Evolutionary conservation across 2,329 filamentous ascomycete genomes (phyloP).

Genomic region (Colletotrichum spinosum): DNA sequence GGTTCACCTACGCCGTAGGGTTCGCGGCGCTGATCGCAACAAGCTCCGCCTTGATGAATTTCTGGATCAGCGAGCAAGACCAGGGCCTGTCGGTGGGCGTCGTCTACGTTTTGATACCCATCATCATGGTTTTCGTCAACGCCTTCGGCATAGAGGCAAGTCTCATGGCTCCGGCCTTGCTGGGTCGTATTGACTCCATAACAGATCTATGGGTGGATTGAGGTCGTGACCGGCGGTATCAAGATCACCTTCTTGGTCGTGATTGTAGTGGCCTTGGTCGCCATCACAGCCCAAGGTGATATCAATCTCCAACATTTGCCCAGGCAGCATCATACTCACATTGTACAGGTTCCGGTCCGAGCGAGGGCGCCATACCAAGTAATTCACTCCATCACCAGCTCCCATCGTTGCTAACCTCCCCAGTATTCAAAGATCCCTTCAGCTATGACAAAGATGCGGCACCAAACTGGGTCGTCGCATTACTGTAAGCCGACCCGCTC

Average conservation of each 20-base stretch:
- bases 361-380: background rate
- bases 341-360: background rate
- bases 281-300: background rate
- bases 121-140: background rate
- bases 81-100: conserved; percentile 37
- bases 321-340: background rate
- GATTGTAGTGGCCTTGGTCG: conserved; percentile 38
- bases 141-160: background rate
- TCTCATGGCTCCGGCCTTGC: too few species aligned
- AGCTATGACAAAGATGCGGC: conserved; percentile 40
- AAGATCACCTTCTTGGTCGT: conserved; percentile 43
- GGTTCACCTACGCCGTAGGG: conserved; percentile 42
- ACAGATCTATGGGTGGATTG: conserved; percentile 45
- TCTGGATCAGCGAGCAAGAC: conserved; percentile 37
- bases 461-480: conserved; percentile 40
- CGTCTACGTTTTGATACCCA: conserved; percentile 42
- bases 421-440: conserved; percentile 6
- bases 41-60: conserved; percentile 42
- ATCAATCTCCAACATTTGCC: background rate
- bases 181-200: too few species aligned
- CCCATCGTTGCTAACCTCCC: too few species aligned
- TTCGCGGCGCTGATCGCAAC: conserved; percentile 43
- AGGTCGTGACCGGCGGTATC: conserved; percentile 41
- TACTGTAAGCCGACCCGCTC: conserved; percentile 39
- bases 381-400: accelerated